These are phyloP conservation scores for Pichia phayaonensis DNA, from an alignment of 805 yeast genomes.

Conservation along the genomic window DNA sequence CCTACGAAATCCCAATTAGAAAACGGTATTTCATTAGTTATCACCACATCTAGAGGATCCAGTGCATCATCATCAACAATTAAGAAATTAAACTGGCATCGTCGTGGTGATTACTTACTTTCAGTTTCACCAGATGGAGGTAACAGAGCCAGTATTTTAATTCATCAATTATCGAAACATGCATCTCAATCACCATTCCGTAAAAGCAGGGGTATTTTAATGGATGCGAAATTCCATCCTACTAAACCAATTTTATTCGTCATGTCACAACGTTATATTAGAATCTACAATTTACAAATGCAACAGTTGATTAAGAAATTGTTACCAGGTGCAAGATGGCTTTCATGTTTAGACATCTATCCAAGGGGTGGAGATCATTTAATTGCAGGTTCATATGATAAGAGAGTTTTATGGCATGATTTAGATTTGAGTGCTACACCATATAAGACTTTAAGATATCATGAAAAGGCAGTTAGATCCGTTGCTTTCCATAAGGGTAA, in stretches of 20 bases:
- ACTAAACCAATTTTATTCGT: slow-evolving; percentile 90
- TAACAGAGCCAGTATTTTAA: slow-evolving; percentile 71
- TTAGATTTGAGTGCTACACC: slow-evolving; percentile 83
- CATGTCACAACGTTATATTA: slow-evolving; percentile 85
- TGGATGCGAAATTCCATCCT: slow-evolving; percentile 97
- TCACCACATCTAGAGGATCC: slow-evolving; percentile 42
- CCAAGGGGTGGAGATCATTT: slow-evolving; percentile 90
- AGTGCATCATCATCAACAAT: slow-evolving; percentile 47
- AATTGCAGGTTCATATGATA: slow-evolving; percentile 86
- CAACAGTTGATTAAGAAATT: slow-evolving; percentile 79
- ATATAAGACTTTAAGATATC: slow-evolving; percentile 91
- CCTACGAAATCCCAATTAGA: slow-evolving; percentile 56
- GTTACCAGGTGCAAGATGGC: slow-evolving; percentile 94
- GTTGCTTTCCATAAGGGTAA: slow-evolving; percentile 79
- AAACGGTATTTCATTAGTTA: slow-evolving; percentile 65
- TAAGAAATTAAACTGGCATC: slow-evolving; percentile 87
- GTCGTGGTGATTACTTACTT: slow-evolving; percentile 94
- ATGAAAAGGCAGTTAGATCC: slow-evolving; percentile 86
- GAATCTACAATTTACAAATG: slow-evolving; percentile 83
- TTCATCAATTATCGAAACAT: slow-evolving; percentile 93
- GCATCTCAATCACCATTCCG: slow-evolving; percentile 92
- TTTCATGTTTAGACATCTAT: slow-evolving; percentile 85
- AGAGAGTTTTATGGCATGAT: slow-evolving; percentile 96
- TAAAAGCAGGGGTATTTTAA: slow-evolving; percentile 85
- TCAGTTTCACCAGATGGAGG: slow-evolving; percentile 94